phyloP scores from a whole-genome alignment of 768 basidiomycete genomes.

The Pulveroboletus ravenelii region DNA sequence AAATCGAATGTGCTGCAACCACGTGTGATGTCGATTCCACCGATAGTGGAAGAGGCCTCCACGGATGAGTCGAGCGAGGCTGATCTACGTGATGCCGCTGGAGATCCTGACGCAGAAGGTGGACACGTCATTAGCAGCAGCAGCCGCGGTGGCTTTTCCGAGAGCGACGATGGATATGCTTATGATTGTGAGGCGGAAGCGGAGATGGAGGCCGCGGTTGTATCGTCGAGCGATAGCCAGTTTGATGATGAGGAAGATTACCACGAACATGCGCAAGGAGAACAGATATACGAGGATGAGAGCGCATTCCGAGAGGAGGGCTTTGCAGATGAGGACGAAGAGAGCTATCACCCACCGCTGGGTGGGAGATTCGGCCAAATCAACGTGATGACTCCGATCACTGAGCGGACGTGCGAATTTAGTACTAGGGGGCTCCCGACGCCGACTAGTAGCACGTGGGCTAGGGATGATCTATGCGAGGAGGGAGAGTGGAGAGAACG shows the following conservation, averaged over 20 bases:
- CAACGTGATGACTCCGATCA: constrained; percentile 96
- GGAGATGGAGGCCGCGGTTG: constrained; percentile 23
- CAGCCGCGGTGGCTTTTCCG: constrained; percentile 29
- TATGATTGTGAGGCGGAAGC: constrained; percentile 27
- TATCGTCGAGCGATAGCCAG: constrained; percentile 31
- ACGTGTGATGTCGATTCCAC: constrained; percentile 13
- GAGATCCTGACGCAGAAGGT: constrained; percentile 24
- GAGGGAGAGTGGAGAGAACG: constrained; percentile 18
- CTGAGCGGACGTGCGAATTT: constrained; percentile 89
- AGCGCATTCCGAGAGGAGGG: constrained; percentile 27
- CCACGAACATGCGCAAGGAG: constrained; percentile 9
- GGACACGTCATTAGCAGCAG: constrained; percentile 22
- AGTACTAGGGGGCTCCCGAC: constrained; percentile 48
- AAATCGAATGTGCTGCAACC: constrained; percentile 18
- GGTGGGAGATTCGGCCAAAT: constrained; percentile 78
- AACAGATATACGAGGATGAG: constrained; percentile 18
- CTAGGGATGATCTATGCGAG: constrained; percentile 33
- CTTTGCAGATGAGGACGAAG: constrained; percentile 30
- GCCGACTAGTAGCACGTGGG: constrained; percentile 43
- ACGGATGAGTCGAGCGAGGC: constrained; percentile 33
- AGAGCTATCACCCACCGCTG: constrained; percentile 41
- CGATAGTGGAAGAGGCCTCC: constrained; percentile 24
- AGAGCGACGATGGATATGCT: constrained; percentile 33
- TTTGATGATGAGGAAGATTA: constrained; percentile 29
- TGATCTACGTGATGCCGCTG: constrained; percentile 15